Conservation (phyloP, 2,329 filamentous ascomycete species). For the Zymoseptoria brevis region DNA sequence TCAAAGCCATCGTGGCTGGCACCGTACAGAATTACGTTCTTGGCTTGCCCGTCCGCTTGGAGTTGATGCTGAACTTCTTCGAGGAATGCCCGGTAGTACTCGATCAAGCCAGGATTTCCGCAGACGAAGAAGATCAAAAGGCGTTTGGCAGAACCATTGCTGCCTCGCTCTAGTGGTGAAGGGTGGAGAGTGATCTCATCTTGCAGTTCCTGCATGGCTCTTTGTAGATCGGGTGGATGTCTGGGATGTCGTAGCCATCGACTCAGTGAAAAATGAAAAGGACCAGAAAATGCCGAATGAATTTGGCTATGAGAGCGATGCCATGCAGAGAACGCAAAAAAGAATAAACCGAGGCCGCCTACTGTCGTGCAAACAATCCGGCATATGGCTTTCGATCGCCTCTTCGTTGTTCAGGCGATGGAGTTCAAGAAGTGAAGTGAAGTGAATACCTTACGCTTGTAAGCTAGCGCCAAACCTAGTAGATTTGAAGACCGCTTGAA, state of each 20-base stretch:
- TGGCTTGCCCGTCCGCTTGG: conserved; percentile 11
- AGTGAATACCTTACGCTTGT: not conserved
- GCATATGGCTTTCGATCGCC: not conserved
- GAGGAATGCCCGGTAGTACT: conserved; percentile 65
- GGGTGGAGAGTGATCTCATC: conserved; percentile 2
- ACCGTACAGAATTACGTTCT: conserved; percentile 32
- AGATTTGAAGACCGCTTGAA: not conserved
- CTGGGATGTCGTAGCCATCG: not conserved
- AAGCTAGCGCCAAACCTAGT: not conserved
- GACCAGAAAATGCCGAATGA: not conserved
- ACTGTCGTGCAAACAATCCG: not conserved
- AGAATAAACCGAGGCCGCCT: not conserved
- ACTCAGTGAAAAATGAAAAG: not conserved
- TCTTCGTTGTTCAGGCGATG: not conserved
- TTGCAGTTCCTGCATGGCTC: not conserved
- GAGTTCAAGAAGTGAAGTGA: not conserved
- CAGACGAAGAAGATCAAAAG: conserved; percentile 63
- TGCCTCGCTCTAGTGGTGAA: not conserved
- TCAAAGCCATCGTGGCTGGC: conserved; percentile 39
- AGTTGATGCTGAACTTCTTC: conserved; percentile 40
- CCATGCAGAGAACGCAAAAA: not conserved
- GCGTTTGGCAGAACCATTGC: not conserved
- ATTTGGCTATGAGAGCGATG: not conserved
- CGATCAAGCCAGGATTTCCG: conserved; percentile 68
- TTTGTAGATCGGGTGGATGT: not conserved